These are phyloP conservation scores for Microdochium bolleyi DNA, from an alignment of 2,329 filamentous ascomycete genomes.

Conservation along the genomic window DNA sequence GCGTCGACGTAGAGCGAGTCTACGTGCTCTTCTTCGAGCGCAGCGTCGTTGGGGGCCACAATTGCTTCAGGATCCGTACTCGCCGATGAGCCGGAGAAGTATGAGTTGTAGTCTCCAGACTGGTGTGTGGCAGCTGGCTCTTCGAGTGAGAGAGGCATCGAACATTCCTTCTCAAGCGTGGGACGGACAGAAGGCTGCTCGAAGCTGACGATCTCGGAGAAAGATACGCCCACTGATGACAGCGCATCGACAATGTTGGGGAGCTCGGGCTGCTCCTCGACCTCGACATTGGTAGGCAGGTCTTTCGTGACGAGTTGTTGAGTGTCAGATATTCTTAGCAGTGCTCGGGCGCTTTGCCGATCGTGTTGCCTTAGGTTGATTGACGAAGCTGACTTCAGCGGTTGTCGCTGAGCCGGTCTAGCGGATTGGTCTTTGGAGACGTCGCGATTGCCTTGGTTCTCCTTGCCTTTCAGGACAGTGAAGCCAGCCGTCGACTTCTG, in stretches of 20 bases:
- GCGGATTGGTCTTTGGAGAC: conserved; percentile 25
- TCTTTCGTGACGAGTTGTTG: not conserved
- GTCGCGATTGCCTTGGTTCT: conserved; percentile 26
- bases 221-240: not conserved
- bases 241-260: conserved; percentile 7
- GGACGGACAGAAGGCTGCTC: not conserved
- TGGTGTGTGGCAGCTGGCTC: not conserved
- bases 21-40: conserved; percentile 24
- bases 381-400: conserved; percentile 11
- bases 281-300: not conserved
- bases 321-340: not conserved
- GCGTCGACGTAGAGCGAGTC: conserved; percentile 36
- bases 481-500: conserved; percentile 3
- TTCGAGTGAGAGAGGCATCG: not conserved
- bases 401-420: conserved; percentile 26
- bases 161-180: not conserved
- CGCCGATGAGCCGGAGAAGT: not conserved
- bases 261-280: conserved; percentile 1
- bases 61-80: not conserved
- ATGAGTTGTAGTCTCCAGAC: not conserved
- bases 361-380: conserved; percentile 1
- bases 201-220: not conserved
- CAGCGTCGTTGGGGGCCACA: not conserved
- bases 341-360: not conserved
- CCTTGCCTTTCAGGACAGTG: conserved; percentile 28